Evolutionary conservation across 495 filamentous ascomycete genomes (phyloP), one percentile per base, ranked within the genome.

Genomic region (Chaetomium fimeti): DNA sequence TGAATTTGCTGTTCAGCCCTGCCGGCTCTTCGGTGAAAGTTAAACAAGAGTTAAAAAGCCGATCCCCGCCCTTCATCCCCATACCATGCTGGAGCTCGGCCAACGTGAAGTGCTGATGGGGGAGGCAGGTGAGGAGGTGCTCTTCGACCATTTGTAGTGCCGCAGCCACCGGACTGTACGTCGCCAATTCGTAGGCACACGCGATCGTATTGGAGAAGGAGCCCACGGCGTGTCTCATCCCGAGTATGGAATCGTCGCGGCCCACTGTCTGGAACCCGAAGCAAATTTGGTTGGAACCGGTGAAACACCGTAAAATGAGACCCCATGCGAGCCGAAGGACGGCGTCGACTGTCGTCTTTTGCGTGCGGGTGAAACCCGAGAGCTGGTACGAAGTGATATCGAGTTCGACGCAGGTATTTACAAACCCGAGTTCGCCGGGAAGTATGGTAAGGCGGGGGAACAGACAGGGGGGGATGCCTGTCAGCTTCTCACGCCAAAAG

Each of bases 261-360:
- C 79, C 79, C 3, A 67, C 64, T 4, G 77, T 73, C 51, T 76
- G 77, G 64, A 72, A 79, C 2, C 79, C 79, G 55, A 79, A 82
- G 63, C 74, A 79, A 15, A 81, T 73, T 8, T 70, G 68, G 52
- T 76, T 71, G 9, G 65, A 71, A 6, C 79, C 76, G 0, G 75
- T 74, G 53, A 77, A 82, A 53, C 73, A 76, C n/a, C 79, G 73
- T 11, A 82, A 65, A 9, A 81, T 58, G 27, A 82, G 69, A 5
- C 70, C 74, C 79, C 79, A 82, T 2, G 79, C 79, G n/a, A 80
- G 74, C n/a, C 74, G 74, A n/a, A 82, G 69, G 29, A 82, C 59
- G 2, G 74, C 68, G 5, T 72, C 77, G 22, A 71, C 63, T 0
- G 72, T 69, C 0, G 76, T 72, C 16, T 71, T 69, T 43, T 77